Percentiles rank a stretch among this genome's conserved stretches.
Evolutionary conservation across 768 basidiomycete genomes (phyloP).

Genomic region (Kwoniella sp.): DNA sequence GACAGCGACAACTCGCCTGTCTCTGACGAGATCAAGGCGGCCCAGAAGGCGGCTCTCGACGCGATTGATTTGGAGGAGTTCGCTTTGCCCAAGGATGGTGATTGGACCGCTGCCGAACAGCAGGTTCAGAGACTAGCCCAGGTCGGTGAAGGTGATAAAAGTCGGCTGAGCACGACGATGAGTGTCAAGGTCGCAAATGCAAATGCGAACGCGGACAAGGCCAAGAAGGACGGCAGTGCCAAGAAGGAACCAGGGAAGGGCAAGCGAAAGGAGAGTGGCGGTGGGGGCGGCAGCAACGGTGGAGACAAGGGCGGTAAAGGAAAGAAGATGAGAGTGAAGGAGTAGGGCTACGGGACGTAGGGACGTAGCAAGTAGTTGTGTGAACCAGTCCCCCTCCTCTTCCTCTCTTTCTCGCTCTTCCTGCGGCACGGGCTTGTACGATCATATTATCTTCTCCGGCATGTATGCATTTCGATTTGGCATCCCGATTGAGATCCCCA

Average conservation of each 20-base stretch:
- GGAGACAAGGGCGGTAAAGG: conserved; percentile 26
- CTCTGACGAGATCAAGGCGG: conserved; percentile 62
- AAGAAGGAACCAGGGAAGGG: conserved; percentile 18
- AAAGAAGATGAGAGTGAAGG: conserved; percentile 37
- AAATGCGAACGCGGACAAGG: conserved; percentile 64
- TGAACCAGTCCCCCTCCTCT: no score
- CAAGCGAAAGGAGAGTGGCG: conserved; percentile 32
- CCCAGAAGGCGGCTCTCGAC: conserved; percentile 82
- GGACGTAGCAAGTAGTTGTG: no score
- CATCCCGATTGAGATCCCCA: no score
- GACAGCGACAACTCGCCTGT: conserved; percentile 58
- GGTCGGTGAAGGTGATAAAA: conserved; percentile 57
- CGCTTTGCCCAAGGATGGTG: conserved; percentile 69
- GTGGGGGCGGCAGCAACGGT: background rate
- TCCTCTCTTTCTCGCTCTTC: no score
- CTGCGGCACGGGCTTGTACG: no score
- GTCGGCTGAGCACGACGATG: conserved; percentile 66
- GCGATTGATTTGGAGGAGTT: conserved; percentile 84
- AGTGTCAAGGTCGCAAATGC: conserved; percentile 70
- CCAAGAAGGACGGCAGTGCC: conserved; percentile 47
- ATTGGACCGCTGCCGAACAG: conserved; percentile 75
- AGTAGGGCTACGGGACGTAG: no score
- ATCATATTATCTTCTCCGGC: no score
- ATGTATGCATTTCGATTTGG: no score
- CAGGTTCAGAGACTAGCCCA: conserved; percentile 65